Percentiles rank a stretch among this genome's conserved stretches.
Evolutionary conservation across 768 basidiomycete genomes (phyloP).

Genomic region (Basidioascus undulatus): DNA sequence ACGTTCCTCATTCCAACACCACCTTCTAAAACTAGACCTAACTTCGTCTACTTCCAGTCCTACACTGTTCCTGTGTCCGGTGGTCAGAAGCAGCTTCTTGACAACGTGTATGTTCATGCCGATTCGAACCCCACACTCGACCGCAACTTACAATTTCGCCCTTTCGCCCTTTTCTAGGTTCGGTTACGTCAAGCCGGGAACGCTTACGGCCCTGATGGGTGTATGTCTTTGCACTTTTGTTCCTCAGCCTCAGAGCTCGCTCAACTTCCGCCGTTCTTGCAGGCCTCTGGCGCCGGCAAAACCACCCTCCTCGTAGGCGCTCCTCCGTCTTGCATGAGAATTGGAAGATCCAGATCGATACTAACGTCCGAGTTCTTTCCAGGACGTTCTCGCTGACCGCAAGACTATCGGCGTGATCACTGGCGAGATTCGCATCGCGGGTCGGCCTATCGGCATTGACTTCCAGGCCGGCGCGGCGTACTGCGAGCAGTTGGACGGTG

Average conservation of each 20-base stretch:
- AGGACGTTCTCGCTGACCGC: constrained; percentile 40
- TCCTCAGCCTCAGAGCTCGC: too few relatives aligned
- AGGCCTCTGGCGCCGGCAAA: constrained; percentile 48
- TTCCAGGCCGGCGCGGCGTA: constrained; percentile 50
- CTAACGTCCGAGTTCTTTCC: constrained; percentile 13
- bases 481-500: constrained; percentile 54
- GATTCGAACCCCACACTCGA: not conserved
- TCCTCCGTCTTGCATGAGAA: too few relatives aligned
- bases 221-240: too few relatives aligned
- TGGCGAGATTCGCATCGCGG: constrained; percentile 44
- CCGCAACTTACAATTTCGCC: not conserved
- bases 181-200: constrained; percentile 61
- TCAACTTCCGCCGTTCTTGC: too few relatives aligned
- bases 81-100: constrained; percentile 15
- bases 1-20: constrained; percentile 19
- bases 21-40: not conserved
- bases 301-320: constrained; percentile 24
- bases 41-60: too few relatives aligned
- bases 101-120: not conserved
- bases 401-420: constrained; percentile 45
- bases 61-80: constrained; percentile 27
- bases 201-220: constrained; percentile 65
- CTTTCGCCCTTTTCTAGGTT: too few relatives aligned
- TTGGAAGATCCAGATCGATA: not conserved
- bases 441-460: constrained; percentile 28